phyloP scores from a whole-genome alignment of 495 filamentous ascomycete genomes.

The Lineolata rhizophorae region DNA sequence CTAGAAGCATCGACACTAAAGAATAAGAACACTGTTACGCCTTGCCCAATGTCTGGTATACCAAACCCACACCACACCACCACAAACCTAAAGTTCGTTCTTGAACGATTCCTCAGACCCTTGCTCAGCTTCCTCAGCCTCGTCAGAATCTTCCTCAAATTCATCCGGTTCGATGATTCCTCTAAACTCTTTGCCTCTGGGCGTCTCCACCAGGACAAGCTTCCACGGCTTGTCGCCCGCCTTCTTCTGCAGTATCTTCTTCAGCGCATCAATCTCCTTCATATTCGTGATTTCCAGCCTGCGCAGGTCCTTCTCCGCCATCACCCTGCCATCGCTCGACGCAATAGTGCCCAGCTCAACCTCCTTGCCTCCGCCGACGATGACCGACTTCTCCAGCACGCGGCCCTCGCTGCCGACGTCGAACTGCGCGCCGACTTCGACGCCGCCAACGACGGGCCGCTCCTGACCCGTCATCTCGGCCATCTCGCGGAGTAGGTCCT shows the following conservation, averaged over 20 bases:
- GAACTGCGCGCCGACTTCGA: conserved; percentile 33
- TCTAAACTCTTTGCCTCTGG: conserved; percentile 24
- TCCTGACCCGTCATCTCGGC: conserved; percentile 13
- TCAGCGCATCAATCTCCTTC: conserved; percentile 40
- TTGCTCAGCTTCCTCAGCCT: neutral
- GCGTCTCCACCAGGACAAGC: conserved; percentile 33
- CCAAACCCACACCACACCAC: conserved; percentile 1
- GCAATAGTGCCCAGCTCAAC: conserved; percentile 23
- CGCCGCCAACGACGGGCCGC: conserved; percentile 31
- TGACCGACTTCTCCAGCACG: conserved; percentile 30
- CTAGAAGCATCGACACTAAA: no score
- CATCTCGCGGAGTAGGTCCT: conserved; percentile 11
- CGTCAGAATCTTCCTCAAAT: conserved; percentile 8
- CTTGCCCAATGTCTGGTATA: no score
- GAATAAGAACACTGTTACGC: no score
- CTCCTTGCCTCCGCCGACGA: conserved; percentile 31
- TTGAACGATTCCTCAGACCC: neutral
- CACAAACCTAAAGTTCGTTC: neutral
- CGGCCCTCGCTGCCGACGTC: conserved; percentile 34
- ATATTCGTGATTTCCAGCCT: conserved; percentile 43
- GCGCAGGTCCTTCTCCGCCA: conserved; percentile 39
- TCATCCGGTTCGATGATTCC: conserved; percentile 32
- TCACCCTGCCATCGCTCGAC: conserved; percentile 21
- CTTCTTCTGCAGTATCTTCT: conserved; percentile 28
- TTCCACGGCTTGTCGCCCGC: conserved; percentile 33